Evolutionary conservation across 306 rosid genomes (phyloP).

Genomic region (Senna tora): DNA sequence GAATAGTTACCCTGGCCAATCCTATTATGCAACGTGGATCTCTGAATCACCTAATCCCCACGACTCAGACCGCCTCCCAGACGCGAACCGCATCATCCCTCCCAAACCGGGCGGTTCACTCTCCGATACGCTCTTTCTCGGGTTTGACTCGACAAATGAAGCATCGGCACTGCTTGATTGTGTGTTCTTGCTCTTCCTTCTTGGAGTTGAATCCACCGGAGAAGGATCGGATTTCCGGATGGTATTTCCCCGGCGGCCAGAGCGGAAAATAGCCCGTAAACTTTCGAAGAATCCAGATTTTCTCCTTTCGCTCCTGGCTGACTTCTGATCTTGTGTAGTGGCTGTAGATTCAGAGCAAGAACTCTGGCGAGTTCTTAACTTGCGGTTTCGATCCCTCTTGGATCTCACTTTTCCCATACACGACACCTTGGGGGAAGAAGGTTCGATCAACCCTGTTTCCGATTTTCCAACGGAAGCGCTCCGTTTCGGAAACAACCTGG

Average conservation of each 20-base stretch:
- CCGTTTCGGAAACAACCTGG: constrained; percentile 67
- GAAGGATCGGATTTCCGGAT: constrained; percentile 21
- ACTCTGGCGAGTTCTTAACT: constrained; percentile 42
- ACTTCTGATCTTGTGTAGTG: constrained; percentile 37
- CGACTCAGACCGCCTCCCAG: constrained; percentile 78
- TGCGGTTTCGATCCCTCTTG: constrained; percentile 72
- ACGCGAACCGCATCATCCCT: constrained; percentile 70
- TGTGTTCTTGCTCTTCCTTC: constrained; percentile 5
- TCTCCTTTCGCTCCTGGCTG: constrained; percentile 33
- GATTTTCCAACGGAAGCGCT: constrained; percentile 64
- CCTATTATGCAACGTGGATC: constrained; percentile 45
- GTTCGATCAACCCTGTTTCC: constrained; percentile 63
- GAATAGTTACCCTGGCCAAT: constrained; percentile 13
- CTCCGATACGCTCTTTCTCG: constrained; percentile 69
- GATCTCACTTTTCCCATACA: constrained; percentile 94
- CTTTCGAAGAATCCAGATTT: constrained; percentile 61
- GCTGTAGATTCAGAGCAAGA: constrained; percentile 23
- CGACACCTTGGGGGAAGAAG: constrained; percentile 93
- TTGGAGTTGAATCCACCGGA: constrained; percentile 24
- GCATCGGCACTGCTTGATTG: constrained; percentile 41
- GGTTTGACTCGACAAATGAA: constrained; percentile 48
- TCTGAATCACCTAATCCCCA: constrained; percentile 62
- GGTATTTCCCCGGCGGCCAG: constrained; percentile 45
- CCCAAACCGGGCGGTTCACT: constrained; percentile 78
- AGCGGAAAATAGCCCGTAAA: constrained; percentile 59